These are phyloP conservation scores for Ogataea zsoltii DNA, from an alignment of 805 yeast genomes.

Conservation along the genomic window DNA sequence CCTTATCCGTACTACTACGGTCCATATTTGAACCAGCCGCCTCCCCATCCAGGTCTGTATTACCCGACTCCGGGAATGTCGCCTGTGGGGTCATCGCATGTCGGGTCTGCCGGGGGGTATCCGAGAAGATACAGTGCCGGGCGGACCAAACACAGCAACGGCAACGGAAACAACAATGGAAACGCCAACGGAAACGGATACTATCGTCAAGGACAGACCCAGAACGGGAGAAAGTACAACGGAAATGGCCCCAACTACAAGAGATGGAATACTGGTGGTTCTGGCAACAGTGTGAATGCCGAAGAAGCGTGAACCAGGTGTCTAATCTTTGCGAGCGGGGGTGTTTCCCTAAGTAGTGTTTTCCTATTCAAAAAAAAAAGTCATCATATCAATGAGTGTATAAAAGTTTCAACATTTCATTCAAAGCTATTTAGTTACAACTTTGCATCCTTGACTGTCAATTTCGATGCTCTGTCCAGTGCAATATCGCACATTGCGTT, in stretches of 20 bases:
- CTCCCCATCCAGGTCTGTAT: conserved; percentile 13
- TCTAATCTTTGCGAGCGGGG: not conserved
- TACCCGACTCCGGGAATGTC: conserved; percentile 4
- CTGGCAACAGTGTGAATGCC: not conserved
- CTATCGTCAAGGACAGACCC: conserved; percentile 7
- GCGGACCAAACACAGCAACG: conserved; percentile 9
- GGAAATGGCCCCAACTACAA: conserved; percentile 1
- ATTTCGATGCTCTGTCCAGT: conserved; percentile 55
- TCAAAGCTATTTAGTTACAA: not conserved
- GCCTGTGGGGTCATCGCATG: conserved; percentile 2
- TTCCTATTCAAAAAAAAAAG: not conserved
- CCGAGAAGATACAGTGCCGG: conserved; percentile 15
- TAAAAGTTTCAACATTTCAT: no score
- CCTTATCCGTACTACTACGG: conserved; percentile 20
- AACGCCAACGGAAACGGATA: conserved; percentile 1
- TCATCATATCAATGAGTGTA: no score
- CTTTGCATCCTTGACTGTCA: not conserved
- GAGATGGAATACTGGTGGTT: conserved; percentile 7
- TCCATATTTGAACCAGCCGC: conserved; percentile 15
- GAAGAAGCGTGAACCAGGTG: not conserved
- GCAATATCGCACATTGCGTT: conserved; percentile 94
- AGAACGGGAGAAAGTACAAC: conserved; percentile 2
- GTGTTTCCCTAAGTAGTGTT: not conserved
- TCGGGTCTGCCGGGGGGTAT: conserved; percentile 4
- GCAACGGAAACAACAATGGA: conserved; percentile 5